Conservation (phyloP, 2,329 filamentous ascomycete genomes). For the Verticillium klebahnii region DNA sequence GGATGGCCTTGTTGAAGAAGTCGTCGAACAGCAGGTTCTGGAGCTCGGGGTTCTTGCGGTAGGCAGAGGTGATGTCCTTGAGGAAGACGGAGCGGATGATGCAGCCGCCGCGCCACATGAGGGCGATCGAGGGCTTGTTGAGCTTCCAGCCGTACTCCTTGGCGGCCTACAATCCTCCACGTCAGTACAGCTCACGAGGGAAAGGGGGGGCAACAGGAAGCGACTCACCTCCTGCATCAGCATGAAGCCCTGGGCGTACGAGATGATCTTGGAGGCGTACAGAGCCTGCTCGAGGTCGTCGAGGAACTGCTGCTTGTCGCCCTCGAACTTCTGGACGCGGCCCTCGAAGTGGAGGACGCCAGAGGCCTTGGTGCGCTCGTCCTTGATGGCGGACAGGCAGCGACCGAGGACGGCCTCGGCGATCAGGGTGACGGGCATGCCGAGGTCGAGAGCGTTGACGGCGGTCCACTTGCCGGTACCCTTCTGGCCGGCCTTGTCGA, state of each 20-base stretch:
- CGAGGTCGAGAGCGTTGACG: constrained; percentile 96
- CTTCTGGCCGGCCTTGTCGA: constrained; percentile 98
- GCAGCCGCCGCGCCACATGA: constrained; percentile 99
- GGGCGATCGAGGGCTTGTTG: constrained; percentile 98
- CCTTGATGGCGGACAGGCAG: constrained; percentile 92
- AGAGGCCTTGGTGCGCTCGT: constrained; percentile 80
- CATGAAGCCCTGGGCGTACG: constrained; percentile 99
- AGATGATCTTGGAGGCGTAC: constrained; percentile 99
- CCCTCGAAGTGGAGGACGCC: constrained; percentile 69
- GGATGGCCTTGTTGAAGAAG: constrained; percentile 99
- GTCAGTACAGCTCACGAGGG: background rate
- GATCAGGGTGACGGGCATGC: constrained; percentile 97
- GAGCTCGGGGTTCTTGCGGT: constrained; percentile 89
- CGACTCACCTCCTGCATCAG: constrained; percentile 82
- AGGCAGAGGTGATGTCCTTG: constrained; percentile 97
- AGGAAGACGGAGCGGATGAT: constrained; percentile 99
- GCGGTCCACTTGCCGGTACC: constrained; percentile 99
- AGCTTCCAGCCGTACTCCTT: constrained; percentile 97
- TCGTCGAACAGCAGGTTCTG: constrained; percentile 98
- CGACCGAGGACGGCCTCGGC: constrained; percentile 94
- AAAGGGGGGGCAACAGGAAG: background rate
- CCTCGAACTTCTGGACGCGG: constrained; percentile 74
- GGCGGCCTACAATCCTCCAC: constrained; percentile 60
- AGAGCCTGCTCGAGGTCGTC: constrained; percentile 97
- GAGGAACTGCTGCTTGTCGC: constrained; percentile 89